Base-by-base conservation (phyloP, 2,329 filamentous ascomycete species). In the Cordyceps fumosorosea region DNA sequence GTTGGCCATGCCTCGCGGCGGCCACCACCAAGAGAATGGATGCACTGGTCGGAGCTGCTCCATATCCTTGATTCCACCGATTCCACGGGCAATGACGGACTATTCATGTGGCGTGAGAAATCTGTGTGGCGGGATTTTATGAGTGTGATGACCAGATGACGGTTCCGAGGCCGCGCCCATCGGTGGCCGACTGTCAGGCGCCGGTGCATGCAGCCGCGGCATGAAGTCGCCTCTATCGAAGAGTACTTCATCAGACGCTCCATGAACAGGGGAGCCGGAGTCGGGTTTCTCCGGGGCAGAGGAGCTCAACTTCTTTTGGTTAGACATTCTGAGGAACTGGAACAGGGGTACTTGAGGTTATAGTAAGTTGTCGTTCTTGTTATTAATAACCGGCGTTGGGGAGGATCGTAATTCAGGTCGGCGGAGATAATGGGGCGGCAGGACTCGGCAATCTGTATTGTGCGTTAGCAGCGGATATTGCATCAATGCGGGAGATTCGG, bases 31-130 rank as follows among this genome's bases (percentile, higher is more conserved):
- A 61, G 70, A 74, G 4, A 70, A 75, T 1, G 78, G 77, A 56
- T 80, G 77, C 32, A 78, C 69, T 3, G 80, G 71, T 18, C 69
- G 67, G 45, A 77, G 72, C 11, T 75, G 71, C 64, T 82, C 81
- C n/a, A 71, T 69, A 58, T 81, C 79, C 22, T 67, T 72, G 59
- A 81, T 72, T 7, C 77, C 80, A 0, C 80, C 80, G 26, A 83
- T 67, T 1, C 77, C 78, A n/a, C 74, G 74, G 22, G 80, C 81
- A 52, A 83, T 70, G 20, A 77, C 72, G 3, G 73, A 67, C 80
- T 80, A 81, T 65, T 83, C 81, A 4, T 70, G 63, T 5, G 75
- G 69, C 0, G 76, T 70, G 6, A 83, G 72, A 59, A 78, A 76
- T 37, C 79, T 75, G 64, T 78, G 70, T 3, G 63, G 66, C 52